Conservation (phyloP, 148 eudicot genomes). For the Polygonum maritimum region DNA sequence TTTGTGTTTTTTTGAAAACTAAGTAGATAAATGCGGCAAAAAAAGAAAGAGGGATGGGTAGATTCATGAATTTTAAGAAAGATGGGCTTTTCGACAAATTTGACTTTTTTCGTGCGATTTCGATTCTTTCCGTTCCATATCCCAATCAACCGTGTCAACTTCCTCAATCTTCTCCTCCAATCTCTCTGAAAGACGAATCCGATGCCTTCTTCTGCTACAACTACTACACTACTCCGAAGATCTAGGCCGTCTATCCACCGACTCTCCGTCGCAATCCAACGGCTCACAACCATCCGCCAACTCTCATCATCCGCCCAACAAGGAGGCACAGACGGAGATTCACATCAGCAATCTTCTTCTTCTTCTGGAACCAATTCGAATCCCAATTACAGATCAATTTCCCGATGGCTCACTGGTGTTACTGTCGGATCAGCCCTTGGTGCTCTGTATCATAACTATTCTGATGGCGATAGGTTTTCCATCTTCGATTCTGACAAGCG, state of each 20-base stretch:
- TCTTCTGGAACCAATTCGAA: not conserved
- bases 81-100: not conserved
- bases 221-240: not conserved
- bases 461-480: not conserved
- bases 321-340: not conserved
- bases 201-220: constrained; percentile 7
- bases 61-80: not conserved
- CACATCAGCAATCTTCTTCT: constrained; percentile 5
- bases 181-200: not conserved
- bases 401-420: not conserved
- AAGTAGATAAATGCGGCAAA: no score
- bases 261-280: not conserved
- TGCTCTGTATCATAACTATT: not conserved
- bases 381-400: not conserved
- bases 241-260: not conserved
- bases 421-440: constrained; percentile 6
- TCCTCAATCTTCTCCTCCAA: not conserved
- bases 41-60: not conserved
- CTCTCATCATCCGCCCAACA: not conserved
- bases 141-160: not conserved
- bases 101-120: not conserved
- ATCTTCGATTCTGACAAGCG: not conserved
- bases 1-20: no score
- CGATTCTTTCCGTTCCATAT: not conserved
- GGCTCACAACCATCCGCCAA: not conserved